Conservation (phyloP, 176 grass and related monocot genomes). For the Carex scoparia region DNA sequence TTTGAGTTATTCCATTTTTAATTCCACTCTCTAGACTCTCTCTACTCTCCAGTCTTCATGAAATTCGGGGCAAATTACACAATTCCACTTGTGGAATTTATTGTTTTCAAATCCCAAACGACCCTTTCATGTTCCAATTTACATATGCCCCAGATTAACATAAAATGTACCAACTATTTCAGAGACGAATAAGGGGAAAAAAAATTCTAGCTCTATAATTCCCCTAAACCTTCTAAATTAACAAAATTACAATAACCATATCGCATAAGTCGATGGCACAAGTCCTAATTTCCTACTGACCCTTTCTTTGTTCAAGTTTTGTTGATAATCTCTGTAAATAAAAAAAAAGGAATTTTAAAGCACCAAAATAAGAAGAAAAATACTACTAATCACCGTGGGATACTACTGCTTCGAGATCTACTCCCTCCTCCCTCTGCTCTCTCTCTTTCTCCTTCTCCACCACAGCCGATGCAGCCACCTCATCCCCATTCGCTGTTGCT, state of each 20-base stretch:
- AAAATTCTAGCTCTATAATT: not conserved
- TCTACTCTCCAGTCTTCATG: not conserved
- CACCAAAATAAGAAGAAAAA: not conserved
- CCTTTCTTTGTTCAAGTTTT: not conserved
- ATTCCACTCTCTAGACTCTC: not conserved
- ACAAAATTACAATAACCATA: slow-evolving; percentile 13
- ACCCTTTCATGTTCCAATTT: no score
- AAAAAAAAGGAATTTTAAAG: not conserved
- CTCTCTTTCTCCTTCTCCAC: slow-evolving; percentile 76
- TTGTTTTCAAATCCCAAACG: not conserved
- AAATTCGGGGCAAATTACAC: not conserved
- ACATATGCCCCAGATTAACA: not conserved
- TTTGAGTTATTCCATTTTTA: not conserved
- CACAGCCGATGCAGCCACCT: slow-evolving; percentile 14
- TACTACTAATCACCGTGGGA: slow-evolving; percentile 15
- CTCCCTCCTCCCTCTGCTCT: slow-evolving; percentile 28
- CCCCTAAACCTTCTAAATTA: slow-evolving; percentile 9
- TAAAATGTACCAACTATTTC: not conserved
- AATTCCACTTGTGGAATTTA: not conserved
- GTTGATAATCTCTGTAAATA: not conserved
- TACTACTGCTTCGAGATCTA: slow-evolving; percentile 10
- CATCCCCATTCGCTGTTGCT: slow-evolving; percentile 4
- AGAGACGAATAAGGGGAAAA: not conserved
- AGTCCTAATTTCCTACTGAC: not conserved
- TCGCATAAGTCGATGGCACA: not conserved